A percentile compares a stretch with the other conserved stretches of the same genome.
These are phyloP conservation scores for Boletus subparvulus DNA, from an alignment of 768 basidiomycete species.

Conservation along the genomic window DNA sequence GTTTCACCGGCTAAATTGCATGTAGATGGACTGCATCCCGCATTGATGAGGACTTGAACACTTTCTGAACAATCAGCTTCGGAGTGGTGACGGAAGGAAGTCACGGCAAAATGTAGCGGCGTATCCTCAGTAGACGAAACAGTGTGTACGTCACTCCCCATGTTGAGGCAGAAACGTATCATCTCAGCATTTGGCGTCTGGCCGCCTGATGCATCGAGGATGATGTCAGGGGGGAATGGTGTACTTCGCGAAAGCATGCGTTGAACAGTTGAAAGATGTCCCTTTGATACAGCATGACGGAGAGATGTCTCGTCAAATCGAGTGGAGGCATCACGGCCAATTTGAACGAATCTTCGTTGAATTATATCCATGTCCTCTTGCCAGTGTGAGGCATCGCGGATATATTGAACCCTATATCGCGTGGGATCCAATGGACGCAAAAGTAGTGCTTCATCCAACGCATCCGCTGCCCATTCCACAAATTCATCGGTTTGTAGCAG, in stretches of 20 bases:
- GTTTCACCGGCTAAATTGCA: neutral
- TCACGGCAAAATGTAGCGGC: neutral
- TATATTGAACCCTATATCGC: neutral
- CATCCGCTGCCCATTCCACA: conserved; percentile 3
- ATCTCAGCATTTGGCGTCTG: neutral
- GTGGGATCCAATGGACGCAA: neutral
- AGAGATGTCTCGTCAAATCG: neutral
- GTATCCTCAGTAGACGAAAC: neutral
- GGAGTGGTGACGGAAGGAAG: no score
- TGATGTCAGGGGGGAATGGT: conserved; percentile 1
- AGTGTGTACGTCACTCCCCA: neutral
- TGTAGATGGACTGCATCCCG: conserved; percentile 7
- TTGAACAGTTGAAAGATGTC: conserved; percentile 2
- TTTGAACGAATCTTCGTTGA: conserved; percentile 6
- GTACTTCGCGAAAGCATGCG: neutral
- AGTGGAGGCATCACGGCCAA: neutral
- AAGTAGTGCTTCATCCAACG: neutral
- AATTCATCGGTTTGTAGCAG: conserved; percentile 11
- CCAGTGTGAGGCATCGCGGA: no score
- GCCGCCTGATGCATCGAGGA: neutral
- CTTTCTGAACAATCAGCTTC: neutral
- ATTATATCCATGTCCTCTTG: neutral
- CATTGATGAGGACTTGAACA: neutral
- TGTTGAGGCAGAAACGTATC: neutral
- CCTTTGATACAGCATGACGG: neutral